Conservation (phyloP, 2,329 filamentous ascomycete genomes). For the Cytospora piceae region DNA sequence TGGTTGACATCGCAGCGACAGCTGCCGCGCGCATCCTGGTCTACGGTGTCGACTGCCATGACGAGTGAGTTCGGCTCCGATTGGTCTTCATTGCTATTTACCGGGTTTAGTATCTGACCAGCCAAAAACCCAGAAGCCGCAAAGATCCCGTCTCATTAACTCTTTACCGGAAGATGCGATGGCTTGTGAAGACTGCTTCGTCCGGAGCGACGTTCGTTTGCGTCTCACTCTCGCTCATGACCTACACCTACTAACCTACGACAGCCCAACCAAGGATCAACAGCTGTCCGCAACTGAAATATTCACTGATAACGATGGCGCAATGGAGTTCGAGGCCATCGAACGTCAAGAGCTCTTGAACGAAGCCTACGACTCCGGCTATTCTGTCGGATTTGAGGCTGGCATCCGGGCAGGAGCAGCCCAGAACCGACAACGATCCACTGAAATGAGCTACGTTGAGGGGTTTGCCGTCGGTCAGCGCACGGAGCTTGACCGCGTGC, state of each 20-base stretch:
- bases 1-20: constrained; percentile 17
- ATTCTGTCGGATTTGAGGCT: constrained; percentile 8
- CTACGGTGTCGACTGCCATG: background rate
- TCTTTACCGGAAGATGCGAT: constrained; percentile 14
- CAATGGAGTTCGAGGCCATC: background rate
- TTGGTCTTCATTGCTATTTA: background rate
- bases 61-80: background rate
- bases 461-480: constrained; percentile 14
- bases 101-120: background rate
- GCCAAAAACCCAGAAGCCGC: background rate
- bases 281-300: too few relatives aligned
- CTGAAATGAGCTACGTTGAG: background rate
- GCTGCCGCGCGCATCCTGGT: constrained; percentile 5
- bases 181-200: constrained; percentile 1
- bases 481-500: constrained; percentile 10
- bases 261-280: background rate
- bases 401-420: constrained; percentile 4
- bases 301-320: background rate
- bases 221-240: too few relatives aligned
- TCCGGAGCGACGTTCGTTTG: constrained; percentile 3
- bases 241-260: background rate
- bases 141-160: background rate
- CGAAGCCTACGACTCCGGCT: constrained; percentile 15
- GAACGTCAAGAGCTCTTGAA: constrained; percentile 3
- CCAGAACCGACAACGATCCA: background rate